Evolutionary conservation across 1,284 basidiomycete species (phyloP).

Genomic region (Wallemia ichthyophaga): DNA sequence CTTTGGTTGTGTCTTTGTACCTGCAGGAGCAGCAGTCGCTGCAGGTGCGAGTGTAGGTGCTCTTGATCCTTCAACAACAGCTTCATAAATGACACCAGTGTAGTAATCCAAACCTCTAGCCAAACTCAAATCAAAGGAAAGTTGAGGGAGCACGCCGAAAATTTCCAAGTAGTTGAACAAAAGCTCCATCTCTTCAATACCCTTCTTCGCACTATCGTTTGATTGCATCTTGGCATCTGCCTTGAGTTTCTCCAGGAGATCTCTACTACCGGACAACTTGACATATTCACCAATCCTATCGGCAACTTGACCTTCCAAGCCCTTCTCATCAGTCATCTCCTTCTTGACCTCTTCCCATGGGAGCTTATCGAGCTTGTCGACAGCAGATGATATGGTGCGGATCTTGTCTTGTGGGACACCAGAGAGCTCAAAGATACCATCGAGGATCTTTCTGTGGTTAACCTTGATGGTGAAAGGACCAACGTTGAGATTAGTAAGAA

Average conservation of each 20-base stretch:
- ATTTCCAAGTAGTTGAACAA: conserved; percentile 59
- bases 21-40: neutral
- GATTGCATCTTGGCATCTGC: conserved; percentile 33
- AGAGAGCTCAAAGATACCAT: conserved; percentile 88
- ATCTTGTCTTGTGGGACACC: conserved; percentile 80
- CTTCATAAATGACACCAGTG: conserved; percentile 96
- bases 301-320: conserved; percentile 47
- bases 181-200: conserved; percentile 65
- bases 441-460: conserved; percentile 89
- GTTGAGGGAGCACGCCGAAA: conserved; percentile 39
- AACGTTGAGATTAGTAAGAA: conserved; percentile 54
- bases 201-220: conserved; percentile 47
- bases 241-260: conserved; percentile 44
- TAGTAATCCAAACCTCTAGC: conserved; percentile 95
- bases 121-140: conserved; percentile 86
- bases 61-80: conserved; percentile 40
- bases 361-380: conserved; percentile 93
- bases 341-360: conserved; percentile 77
- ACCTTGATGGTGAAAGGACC: conserved; percentile 85
- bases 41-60: conserved; percentile 6
- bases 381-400: conserved; percentile 77
- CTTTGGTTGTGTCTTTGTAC: neutral
- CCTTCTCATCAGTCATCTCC: conserved; percentile 92
- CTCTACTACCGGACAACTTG: conserved; percentile 53
- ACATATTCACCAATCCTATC: conserved; percentile 95